Evolutionary conservation across 2,329 filamentous ascomycete genomes (phyloP).

Genomic region (Massarina eburnea): DNA sequence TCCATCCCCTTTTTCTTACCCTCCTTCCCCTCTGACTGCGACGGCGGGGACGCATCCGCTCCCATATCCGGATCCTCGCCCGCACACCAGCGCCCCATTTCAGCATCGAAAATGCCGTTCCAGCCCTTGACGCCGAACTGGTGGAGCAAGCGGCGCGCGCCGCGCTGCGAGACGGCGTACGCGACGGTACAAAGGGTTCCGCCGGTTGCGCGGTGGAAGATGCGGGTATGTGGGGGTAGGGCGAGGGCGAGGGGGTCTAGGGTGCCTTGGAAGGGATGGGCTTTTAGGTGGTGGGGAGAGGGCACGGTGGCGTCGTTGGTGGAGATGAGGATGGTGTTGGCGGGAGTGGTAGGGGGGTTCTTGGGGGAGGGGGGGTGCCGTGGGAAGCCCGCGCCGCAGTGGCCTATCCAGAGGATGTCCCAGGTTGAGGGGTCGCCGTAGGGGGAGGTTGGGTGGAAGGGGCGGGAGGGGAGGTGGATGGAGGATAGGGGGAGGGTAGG

Average conservation of each 20-base stretch:
- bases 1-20: slow-evolving; percentile 13
- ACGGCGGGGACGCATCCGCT: neutral
- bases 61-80: slow-evolving; percentile 27
- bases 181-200: slow-evolving; percentile 33
- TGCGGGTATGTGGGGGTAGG: slow-evolving; percentile 28
- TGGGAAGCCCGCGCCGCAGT: slow-evolving; percentile 33
- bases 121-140: slow-evolving; percentile 32
- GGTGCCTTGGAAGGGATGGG: slow-evolving; percentile 32
- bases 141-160: slow-evolving; percentile 30
- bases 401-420: slow-evolving; percentile 47
- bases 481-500: slow-evolving; percentile 23
- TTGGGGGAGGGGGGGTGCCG: slow-evolving; percentile 14
- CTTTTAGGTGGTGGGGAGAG: slow-evolving; percentile 24
- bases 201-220: slow-evolving; percentile 30
- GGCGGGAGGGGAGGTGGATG: slow-evolving; percentile 8
- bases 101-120: slow-evolving; percentile 33
- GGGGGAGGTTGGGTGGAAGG: slow-evolving; percentile 25
- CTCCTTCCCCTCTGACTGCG: slow-evolving; percentile 1
- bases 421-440: slow-evolving; percentile 39
- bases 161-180: slow-evolving; percentile 33
- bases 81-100: slow-evolving; percentile 33
- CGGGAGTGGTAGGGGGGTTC: slow-evolving; percentile 11
- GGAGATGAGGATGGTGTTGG: slow-evolving; percentile 23
- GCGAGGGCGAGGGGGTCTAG: slow-evolving; percentile 27
- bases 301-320: slow-evolving; percentile 30